Evolutionary conservation across 139 green algal species (phyloP), one percentile per base, ranked within the genome.

Genomic region (Chlorella sp.): DNA sequence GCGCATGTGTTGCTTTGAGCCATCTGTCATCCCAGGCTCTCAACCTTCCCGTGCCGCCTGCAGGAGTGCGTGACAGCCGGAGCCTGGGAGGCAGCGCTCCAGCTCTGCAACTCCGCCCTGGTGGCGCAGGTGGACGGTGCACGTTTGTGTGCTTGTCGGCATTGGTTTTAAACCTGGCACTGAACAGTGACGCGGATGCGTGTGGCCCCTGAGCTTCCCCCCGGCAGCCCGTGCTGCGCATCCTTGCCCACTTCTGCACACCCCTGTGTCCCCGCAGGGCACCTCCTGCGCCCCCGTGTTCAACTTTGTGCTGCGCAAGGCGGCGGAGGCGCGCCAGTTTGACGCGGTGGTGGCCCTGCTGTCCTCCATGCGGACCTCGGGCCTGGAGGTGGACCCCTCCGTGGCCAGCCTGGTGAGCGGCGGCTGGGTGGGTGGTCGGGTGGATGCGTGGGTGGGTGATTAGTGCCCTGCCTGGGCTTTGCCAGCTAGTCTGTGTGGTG

Each of bases 101-200:
- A 73, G 76, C 80, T 89, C 58, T 89, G 85, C 78, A 65, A 38
- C n/a, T 81, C 72, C 17, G 68, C 80, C 17, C 34, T 64, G n/a
- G 73, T 44, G 22, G 43, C 41, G 5, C 51, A 85, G 80, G 80
- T 84, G 58, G 5, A 58, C 24, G 7, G 19, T 32, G 22, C 20
- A 77, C 26, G 30, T 30, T 30, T 14, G 44, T 30, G 30, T 54
- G 8, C 46, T 11, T 1, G 22, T 68, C 22, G 5, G 13, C 56
- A 65, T 65, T 65, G 28, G 28, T 69, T 30, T 69, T n/a, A n/a
- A n/a, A n/a, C n/a, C n/a, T n/a, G n/a, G n/a, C n/a, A n/a, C n/a
- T n/a, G n/a, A n/a, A n/a, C n/a, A n/a, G n/a, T n/a, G n/a, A n/a
- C n/a, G n/a, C n/a, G n/a, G n/a, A n/a, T n/a, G n/a, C n/a, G n/a